Evolutionary conservation across 331 rosid species (phyloP).

Genomic region (Dryas integrifolia): DNA sequence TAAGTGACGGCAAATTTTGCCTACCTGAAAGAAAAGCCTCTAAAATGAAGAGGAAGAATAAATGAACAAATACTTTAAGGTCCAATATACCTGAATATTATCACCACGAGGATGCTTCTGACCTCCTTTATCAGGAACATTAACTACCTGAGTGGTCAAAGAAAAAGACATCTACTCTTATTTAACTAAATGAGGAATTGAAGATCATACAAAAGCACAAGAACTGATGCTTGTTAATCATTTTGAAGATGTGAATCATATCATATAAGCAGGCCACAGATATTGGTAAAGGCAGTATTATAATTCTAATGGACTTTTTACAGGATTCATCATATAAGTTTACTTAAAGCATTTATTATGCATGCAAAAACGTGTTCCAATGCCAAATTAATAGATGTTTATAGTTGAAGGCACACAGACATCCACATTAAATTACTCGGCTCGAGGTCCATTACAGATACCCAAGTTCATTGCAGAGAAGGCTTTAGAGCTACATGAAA

Average conservation of each 20-base stretch:
- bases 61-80: constrained; percentile 9
- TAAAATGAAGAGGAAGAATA: not conserved
- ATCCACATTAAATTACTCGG: not conserved
- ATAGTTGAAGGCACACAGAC: not conserved
- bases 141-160: constrained; percentile 47
- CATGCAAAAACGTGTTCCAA: not conserved
- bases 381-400: not conserved
- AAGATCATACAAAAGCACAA: not conserved
- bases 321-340: not conserved
- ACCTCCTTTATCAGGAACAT: constrained; percentile 65
- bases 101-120: constrained; percentile 54
- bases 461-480: not conserved
- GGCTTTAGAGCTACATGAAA: not conserved
- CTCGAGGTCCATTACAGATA: not conserved
- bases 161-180: not conserved
- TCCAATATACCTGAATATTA: constrained; percentile 44
- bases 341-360: not conserved
- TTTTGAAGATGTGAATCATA: not conserved
- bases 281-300: not conserved
- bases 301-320: not conserved
- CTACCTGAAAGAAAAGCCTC: not conserved
- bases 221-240: not conserved
- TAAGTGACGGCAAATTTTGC: not conserved
- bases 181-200: not conserved
- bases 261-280: not conserved